These are phyloP conservation scores for Euclidium syriacum DNA, from an alignment of 345 rosid species.

Conservation along the genomic window DNA sequence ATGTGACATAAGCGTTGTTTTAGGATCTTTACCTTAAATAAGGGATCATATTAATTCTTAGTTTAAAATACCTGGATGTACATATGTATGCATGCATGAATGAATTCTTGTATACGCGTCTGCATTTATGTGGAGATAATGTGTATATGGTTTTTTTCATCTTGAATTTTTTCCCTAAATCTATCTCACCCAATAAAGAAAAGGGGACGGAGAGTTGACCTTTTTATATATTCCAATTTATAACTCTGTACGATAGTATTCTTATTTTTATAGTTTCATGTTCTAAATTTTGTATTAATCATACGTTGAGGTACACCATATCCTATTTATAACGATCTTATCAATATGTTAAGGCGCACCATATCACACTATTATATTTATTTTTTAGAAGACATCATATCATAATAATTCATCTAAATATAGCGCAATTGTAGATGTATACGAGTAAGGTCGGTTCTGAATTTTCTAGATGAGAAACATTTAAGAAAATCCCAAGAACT, in stretches of 20 bases:
- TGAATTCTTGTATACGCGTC: conserved; percentile 17
- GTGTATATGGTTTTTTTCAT: conserved; percentile 24
- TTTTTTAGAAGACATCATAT: too few relatives aligned
- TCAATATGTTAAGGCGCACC: conserved; percentile 2
- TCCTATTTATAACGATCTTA: background rate
- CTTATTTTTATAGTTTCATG: background rate
- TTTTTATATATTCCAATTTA: background rate
- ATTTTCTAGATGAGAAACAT: conserved; percentile 11
- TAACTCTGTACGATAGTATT: background rate
- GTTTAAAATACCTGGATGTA: background rate
- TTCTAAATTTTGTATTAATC: background rate
- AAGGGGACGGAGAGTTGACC: conserved; percentile 19
- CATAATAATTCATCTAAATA: conserved; percentile 4
- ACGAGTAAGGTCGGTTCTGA: conserved; percentile 24
- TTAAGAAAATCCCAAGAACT: conserved; percentile 28
- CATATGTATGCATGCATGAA: conserved; percentile 17
- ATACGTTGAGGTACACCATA: conserved; percentile 22
- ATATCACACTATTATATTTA: too few relatives aligned
- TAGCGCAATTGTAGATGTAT: background rate
- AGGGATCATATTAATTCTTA: conserved; percentile 20
- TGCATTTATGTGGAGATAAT: conserved; percentile 17
- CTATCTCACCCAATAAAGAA: conserved; percentile 23
- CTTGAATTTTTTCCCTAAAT: background rate
- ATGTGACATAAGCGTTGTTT: conserved; percentile 54
- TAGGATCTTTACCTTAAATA: conserved; percentile 53